Evolutionary conservation across 768 basidiomycete genomes (phyloP).

Genomic region (Leucosporidium creatinivorum): DNA sequence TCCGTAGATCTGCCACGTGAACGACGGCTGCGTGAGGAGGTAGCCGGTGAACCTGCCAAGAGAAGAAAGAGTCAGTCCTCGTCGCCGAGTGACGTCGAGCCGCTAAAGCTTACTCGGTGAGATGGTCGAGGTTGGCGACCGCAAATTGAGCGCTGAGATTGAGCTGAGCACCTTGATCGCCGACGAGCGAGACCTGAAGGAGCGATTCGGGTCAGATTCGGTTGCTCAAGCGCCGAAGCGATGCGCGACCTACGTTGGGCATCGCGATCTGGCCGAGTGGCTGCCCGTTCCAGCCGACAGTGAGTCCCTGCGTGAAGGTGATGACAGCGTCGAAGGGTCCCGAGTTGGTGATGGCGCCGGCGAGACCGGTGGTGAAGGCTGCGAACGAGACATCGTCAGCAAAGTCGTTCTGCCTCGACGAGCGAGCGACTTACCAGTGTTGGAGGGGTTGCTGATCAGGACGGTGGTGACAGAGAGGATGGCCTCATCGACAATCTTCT

Average conservation of each 20-base stretch:
- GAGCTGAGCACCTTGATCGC: slow-evolving; percentile 59
- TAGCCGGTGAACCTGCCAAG: slow-evolving; percentile 39
- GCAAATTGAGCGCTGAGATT: slow-evolving; percentile 53
- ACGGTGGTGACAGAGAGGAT: slow-evolving; percentile 56
- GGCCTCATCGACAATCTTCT: slow-evolving; percentile 58
- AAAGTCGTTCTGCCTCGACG: too few species aligned
- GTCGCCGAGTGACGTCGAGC: slow-evolving; percentile 25
- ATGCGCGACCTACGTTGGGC: slow-evolving; percentile 49
- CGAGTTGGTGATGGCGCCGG: slow-evolving; percentile 58
- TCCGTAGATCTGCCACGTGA: slow-evolving; percentile 62
- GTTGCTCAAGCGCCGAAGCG: slow-evolving; percentile 40
- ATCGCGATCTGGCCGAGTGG: slow-evolving; percentile 57
- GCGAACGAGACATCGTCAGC: slow-evolving; percentile 38
- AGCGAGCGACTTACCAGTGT: neutral
- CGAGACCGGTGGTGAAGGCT: slow-evolving; percentile 55
- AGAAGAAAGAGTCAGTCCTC: neutral
- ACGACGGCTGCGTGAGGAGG: slow-evolving; percentile 58
- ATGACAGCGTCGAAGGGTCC: slow-evolving; percentile 70
- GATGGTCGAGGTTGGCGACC: slow-evolving; percentile 52
- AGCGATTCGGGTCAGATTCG: neutral
- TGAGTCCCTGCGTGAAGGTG: slow-evolving; percentile 57
- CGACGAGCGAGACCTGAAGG: slow-evolving; percentile 20
- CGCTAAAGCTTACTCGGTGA: slow-evolving; percentile 47
- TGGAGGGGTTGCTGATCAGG: slow-evolving; percentile 52
- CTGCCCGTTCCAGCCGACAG: slow-evolving; percentile 55